These are phyloP conservation scores for Orbilia javanica DNA, from an alignment of 2,329 filamentous ascomycete species.

Conservation along the genomic window DNA sequence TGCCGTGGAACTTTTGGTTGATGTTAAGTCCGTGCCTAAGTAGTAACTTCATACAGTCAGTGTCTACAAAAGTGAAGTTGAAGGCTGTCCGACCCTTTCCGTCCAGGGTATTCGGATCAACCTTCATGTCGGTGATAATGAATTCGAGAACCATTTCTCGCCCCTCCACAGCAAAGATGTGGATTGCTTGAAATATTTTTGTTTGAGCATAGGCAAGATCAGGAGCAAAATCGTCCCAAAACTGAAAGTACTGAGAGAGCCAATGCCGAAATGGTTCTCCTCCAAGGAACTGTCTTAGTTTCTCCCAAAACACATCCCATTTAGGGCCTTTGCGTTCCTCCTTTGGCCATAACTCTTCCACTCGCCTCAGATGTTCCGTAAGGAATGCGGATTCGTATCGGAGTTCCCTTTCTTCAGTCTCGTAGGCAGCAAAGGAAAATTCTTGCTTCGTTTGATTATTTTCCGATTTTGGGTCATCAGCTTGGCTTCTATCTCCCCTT, in stretches of 20 bases:
- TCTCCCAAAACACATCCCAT: conserved; percentile 36
- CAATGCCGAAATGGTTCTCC: conserved; percentile 2
- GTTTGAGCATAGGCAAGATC: background rate
- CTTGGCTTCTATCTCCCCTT: background rate
- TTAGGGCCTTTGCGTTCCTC: conserved; percentile 43
- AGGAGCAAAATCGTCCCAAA: background rate
- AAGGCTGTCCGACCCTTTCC: conserved; percentile 6
- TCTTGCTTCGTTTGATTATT: background rate
- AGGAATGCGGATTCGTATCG: conserved; percentile 28
- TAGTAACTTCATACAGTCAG: conserved; percentile 7
- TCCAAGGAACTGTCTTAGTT: conserved; percentile 6
- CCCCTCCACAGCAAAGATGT: conserved; percentile 12
- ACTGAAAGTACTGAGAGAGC: conserved; percentile 22
- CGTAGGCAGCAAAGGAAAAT: conserved; percentile 44
- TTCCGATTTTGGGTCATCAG: background rate
- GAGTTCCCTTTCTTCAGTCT: conserved; percentile 21
- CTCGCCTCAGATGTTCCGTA: conserved; percentile 3
- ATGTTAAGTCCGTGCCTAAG: conserved; percentile 27
- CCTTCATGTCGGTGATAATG: conserved; percentile 19
- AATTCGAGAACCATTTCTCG: conserved; percentile 28
- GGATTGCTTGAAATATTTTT: conserved; percentile 5
- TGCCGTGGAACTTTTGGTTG: background rate
- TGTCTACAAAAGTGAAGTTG: background rate
- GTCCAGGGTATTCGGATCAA: conserved; percentile 19
- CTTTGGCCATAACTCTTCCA: conserved; percentile 41